Evolutionary conservation across 257 asterid species (phyloP).

Genomic region (Lantana camara): DNA sequence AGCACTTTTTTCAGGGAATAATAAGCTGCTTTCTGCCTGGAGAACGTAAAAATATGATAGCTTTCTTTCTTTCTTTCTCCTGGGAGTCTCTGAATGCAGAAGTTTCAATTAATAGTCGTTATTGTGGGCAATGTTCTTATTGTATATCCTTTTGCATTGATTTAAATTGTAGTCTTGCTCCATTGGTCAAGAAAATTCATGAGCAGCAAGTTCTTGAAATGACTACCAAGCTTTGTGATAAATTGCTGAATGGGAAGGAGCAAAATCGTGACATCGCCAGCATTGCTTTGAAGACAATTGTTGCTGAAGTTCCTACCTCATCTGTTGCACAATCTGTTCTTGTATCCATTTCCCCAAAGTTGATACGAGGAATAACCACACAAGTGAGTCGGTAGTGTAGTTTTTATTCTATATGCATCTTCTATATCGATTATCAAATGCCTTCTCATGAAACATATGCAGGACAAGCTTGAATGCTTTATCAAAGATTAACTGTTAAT

Average conservation of each 20-base stretch:
- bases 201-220: conserved; percentile 86
- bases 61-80: conserved; percentile 21
- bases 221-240: conserved; percentile 93
- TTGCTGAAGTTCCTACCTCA: conserved; percentile 89
- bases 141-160: conserved; percentile 23
- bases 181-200: conserved; percentile 87
- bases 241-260: conserved; percentile 90
- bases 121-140: conserved; percentile 10
- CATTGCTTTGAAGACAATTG: conserved; percentile 95
- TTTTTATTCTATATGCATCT: conserved; percentile 7
- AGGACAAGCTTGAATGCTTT: background rate
- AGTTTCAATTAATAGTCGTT: conserved; percentile 15
- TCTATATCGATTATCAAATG: conserved; percentile 7
- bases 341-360: conserved; percentile 79
- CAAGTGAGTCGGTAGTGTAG: conserved; percentile 49
- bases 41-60: background rate
- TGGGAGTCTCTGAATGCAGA: conserved; percentile 18
- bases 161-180: conserved; percentile 66
- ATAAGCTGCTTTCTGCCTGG: background rate
- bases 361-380: conserved; percentile 76
- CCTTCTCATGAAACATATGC: conserved; percentile 2
- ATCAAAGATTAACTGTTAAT: conserved; percentile 11
- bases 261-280: conserved; percentile 94
- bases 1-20: background rate
- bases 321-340: conserved; percentile 77